These are phyloP conservation scores for Neurospora sp. DNA, from an alignment of 2,329 filamentous ascomycete genomes.

Conservation along the genomic window DNA sequence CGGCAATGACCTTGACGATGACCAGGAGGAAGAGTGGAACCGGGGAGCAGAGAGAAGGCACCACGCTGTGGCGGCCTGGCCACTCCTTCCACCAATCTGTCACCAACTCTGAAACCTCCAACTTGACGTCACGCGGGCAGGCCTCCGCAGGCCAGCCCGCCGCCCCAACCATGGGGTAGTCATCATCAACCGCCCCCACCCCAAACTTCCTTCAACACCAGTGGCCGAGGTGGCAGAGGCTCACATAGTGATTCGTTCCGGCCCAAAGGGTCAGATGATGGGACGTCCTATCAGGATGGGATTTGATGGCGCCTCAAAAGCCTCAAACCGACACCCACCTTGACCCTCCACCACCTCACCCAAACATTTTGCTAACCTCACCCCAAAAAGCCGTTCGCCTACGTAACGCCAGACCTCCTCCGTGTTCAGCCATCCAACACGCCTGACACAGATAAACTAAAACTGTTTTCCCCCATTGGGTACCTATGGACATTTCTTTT, in stretches of 20 bases:
- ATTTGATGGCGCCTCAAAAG: slow-evolving; percentile 27
- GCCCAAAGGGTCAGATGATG: slow-evolving; percentile 31
- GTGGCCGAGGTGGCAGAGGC: slow-evolving; percentile 30
- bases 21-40: no score
- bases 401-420: not conserved
- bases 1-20: no score
- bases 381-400: no score
- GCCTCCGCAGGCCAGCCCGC: slow-evolving; percentile 23
- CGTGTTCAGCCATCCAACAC: not conserved
- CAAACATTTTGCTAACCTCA: no score
- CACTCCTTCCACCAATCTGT: no score
- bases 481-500: not conserved
- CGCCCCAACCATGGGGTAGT: slow-evolving; percentile 33
- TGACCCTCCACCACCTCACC: no score
- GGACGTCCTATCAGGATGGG: slow-evolving; percentile 45
- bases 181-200: slow-evolving; percentile 20
- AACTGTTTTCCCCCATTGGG: no score
- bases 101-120: no score
- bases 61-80: no score
- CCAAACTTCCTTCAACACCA: slow-evolving; percentile 25
- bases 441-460: not conserved
- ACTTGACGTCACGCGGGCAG: no score
- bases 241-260: slow-evolving; percentile 31
- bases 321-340: no score
- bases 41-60: no score